Evolutionary conservation across 805 yeast genomes (phyloP).

Genomic region (Yarrowia osloensis): DNA sequence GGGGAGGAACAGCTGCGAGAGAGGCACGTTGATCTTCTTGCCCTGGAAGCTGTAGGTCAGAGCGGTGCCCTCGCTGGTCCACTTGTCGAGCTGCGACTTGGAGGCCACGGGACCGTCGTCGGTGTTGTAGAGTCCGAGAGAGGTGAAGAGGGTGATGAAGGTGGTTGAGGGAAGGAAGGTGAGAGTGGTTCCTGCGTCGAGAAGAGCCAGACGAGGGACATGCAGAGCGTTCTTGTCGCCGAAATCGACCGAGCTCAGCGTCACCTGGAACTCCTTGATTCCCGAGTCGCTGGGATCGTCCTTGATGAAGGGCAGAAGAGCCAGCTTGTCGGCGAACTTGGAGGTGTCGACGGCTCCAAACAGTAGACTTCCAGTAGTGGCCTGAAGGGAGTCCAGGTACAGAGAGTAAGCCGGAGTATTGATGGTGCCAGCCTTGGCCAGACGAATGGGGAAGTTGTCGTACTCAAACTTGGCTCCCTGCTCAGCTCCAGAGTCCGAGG

Average conservation of each 20-base stretch:
- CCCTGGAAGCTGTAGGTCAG: constrained; percentile 20
- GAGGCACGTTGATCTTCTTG: background rate
- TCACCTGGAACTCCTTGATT: background rate
- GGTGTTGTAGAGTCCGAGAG: constrained; percentile 27
- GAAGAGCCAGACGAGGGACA: constrained; percentile 60
- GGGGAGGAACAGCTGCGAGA: background rate
- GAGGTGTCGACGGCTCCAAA: constrained; percentile 70
- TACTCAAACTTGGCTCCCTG: constrained; percentile 29
- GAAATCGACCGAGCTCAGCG: constrained; percentile 32
- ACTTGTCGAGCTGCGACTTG: background rate
- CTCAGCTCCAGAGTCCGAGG: background rate
- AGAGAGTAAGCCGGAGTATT: constrained; percentile 49
- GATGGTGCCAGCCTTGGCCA: constrained; percentile 47
- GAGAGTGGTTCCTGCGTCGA: constrained; percentile 37
- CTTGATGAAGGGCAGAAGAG: constrained; percentile 37
- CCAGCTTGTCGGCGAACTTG: constrained; percentile 54
- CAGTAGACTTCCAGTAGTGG: constrained; percentile 50
- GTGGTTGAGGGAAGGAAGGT: background rate
- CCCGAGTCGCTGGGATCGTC: background rate
- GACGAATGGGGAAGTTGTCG: constrained; percentile 41
- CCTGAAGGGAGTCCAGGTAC: constrained; percentile 47
- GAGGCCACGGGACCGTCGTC: background rate
- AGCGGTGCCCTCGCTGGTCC: background rate
- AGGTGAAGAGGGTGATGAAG: background rate
- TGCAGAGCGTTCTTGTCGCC: constrained; percentile 37